These are phyloP conservation scores for Amylostereum chailletii DNA, from an alignment of 1,284 basidiomycete species.

Conservation along the genomic window DNA sequence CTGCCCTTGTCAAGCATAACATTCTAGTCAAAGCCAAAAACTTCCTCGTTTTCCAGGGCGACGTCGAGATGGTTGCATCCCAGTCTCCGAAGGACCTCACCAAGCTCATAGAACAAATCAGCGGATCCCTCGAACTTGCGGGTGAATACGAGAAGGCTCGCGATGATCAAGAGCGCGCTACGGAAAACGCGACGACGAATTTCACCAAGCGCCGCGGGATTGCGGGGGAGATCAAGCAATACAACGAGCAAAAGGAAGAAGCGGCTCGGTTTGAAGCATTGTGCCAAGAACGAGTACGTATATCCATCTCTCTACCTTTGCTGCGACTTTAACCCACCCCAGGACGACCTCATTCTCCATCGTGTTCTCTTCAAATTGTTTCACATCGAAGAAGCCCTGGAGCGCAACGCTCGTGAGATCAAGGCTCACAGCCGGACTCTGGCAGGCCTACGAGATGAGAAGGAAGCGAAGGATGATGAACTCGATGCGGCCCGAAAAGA, in stretches of 20 bases:
- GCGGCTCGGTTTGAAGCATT: conserved; percentile 84
- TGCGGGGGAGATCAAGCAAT: conserved; percentile 92
- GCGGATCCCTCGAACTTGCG: conserved; percentile 85
- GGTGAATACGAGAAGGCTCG: conserved; percentile 87
- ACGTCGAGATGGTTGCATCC: conserved; percentile 96
- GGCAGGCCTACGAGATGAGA: conserved; percentile 57
- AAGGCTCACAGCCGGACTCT: conserved; percentile 67
- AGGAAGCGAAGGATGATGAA: conserved; percentile 59
- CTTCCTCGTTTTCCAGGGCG: conserved; percentile 97
- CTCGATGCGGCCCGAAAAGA: conserved; percentile 72
- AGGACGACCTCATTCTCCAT: conserved; percentile 79
- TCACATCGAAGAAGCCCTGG: conserved; percentile 81
- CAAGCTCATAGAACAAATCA: conserved; percentile 91
- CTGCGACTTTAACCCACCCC: not conserved
- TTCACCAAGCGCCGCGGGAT: conserved; percentile 92
- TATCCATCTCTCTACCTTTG: not conserved
- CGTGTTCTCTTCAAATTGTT: conserved; percentile 87
- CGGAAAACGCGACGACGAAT: conserved; percentile 89
- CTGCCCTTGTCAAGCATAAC: conserved; percentile 80
- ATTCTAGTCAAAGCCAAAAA: conserved; percentile 99
- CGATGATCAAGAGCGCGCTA: conserved; percentile 80
- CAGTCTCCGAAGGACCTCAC: conserved; percentile 90
- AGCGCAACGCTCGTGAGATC: conserved; percentile 63
- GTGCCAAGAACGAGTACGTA: conserved; percentile 58
- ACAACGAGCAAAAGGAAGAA: conserved; percentile 94